Percentiles rank a stretch among this genome's conserved stretches.
These are phyloP conservation scores for Ceratocystis eucalypticola DNA, from an alignment of 2,329 filamentous ascomycete genomes.

Conservation along the genomic window DNA sequence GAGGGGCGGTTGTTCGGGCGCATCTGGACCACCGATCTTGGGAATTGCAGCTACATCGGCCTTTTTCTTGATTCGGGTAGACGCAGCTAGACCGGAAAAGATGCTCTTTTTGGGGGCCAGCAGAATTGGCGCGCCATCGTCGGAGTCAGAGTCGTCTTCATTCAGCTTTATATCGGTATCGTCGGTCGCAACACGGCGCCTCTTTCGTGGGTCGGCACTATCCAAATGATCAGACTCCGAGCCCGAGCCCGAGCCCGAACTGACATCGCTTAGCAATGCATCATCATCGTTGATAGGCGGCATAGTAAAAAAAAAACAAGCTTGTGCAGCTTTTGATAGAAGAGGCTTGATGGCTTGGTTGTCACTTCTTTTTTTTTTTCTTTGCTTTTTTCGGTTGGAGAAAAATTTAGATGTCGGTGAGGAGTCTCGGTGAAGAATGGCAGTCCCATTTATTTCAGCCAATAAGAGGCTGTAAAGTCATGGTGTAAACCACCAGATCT, in stretches of 20 bases:
- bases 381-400: neutral
- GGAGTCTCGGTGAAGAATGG: neutral
- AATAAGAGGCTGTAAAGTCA: neutral
- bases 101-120: conserved; percentile 26
- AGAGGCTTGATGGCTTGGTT: neutral
- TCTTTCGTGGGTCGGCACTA: conserved; percentile 33
- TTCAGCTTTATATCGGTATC: conserved; percentile 25
- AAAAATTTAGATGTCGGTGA: conserved; percentile 7
- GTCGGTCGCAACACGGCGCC: conserved; percentile 25
- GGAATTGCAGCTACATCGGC: conserved; percentile 20
- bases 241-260: conserved; percentile 29
- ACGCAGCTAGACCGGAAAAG: conserved; percentile 34
- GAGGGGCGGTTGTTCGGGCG: conserved; percentile 13
- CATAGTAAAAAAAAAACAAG: conserved; percentile 11
- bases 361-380: neutral
- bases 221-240: conserved; percentile 39
- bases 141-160: conserved; percentile 22
- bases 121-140: conserved; percentile 21
- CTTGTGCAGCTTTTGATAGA: neutral
- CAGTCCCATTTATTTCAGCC: neutral
- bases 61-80: conserved; percentile 39
- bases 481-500: neutral
- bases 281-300: conserved; percentile 13
- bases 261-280: conserved; percentile 7
- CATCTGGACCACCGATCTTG: conserved; percentile 19